Percentiles rank a stretch among this genome's conserved stretches.
phyloP scores from a whole-genome alignment of 2,329 filamentous ascomycete genomes.

The Talaromyces marneffei region DNA sequence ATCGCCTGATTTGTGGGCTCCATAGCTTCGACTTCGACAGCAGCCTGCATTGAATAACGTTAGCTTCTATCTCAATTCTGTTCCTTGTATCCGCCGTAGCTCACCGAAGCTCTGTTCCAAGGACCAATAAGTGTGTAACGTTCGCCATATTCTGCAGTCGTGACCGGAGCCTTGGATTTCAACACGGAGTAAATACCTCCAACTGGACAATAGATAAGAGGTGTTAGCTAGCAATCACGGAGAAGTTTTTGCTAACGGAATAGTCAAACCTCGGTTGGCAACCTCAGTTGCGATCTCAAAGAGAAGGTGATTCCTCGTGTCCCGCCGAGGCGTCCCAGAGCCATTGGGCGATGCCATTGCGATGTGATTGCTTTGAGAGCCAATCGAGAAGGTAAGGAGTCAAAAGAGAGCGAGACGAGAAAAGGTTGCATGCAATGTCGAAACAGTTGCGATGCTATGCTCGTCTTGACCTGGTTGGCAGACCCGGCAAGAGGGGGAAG shows the following conservation, averaged over 20 bases:
- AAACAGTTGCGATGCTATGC: neutral
- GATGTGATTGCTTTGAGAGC: neutral
- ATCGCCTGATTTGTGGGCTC: conserved; percentile 76
- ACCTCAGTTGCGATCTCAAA: conserved; percentile 98
- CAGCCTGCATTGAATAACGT: conserved; percentile 54
- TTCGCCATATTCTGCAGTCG: conserved; percentile 96
- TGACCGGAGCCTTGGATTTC: conserved; percentile 97
- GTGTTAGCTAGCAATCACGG: neutral
- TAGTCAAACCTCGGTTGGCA: conserved; percentile 71
- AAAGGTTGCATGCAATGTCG: neutral
- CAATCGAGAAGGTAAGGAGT: neutral
- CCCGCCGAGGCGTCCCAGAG: conserved; percentile 44
- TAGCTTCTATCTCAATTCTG: neutral
- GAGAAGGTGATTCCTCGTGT: conserved; percentile 91
- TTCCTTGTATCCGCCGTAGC: conserved; percentile 26
- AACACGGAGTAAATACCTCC: conserved; percentile 98
- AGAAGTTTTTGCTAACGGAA: conserved; percentile 1
- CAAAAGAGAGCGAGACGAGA: conserved; percentile 7
- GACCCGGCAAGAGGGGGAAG: conserved; percentile 2
- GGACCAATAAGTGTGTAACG: conserved; percentile 93
- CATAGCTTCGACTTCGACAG: conserved; percentile 95
- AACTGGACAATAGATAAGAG: conserved; percentile 49
- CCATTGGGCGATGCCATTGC: conserved; percentile 79
- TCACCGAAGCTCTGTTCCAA: conserved; percentile 81
- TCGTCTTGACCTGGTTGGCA: neutral